Base-by-base conservation (phyloP, 2,329 filamentous ascomycete genomes). In the Aspergillus fumigatus region DNA sequence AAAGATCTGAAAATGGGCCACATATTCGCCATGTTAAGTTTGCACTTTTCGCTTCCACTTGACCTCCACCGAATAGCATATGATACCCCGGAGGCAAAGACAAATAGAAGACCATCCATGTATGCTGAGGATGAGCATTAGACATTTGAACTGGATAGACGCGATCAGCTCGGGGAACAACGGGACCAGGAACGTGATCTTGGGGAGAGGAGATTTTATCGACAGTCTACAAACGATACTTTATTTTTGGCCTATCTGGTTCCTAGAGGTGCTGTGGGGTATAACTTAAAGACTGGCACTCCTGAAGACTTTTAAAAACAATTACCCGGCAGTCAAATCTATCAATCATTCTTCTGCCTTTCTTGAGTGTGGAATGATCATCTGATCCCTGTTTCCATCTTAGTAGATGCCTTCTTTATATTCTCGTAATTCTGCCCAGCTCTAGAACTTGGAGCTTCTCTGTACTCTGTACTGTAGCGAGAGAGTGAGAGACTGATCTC, bases 41-140 rank as follows among this genome's bases (percentile, higher is more conserved):
- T 47, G 43, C 23, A 47, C 43, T 17, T 21, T 23, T 47, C 32
- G 40, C 21, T 35, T 48, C 26, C 51, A 50, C 11, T n/a, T 45
- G 45, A 35, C 50, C 25, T 45, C n/a, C 51, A 43, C 38, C 50
- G 50, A 51, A 50, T 50, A 55, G 54, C 56, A 55, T 58, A 49
- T 58, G 56, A 58, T 58, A 58, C 56, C 56, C 56, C 52, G 21
- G 52, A 48, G 43, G 43, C 43, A 51, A 40, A 52, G 35, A 50
- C 19, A 27, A 40, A 29, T 38, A 8, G 48, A 41, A 54, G 40
- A 40, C 23, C 10, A 14, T 45, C 10, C 6, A n/a, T 41, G 11
- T 21, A 47, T 29, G 11, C 35, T 26, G 29, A 51, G 35, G 49
- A 25, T 10, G 43, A 29, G 48, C n/a, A 51, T 19, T 26, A 29